A percentile compares a stretch with the other conserved stretches of the same genome.
Conservation (phyloP, 805 yeast genomes). For the Maudiozyma pseudohumilis region DNA sequence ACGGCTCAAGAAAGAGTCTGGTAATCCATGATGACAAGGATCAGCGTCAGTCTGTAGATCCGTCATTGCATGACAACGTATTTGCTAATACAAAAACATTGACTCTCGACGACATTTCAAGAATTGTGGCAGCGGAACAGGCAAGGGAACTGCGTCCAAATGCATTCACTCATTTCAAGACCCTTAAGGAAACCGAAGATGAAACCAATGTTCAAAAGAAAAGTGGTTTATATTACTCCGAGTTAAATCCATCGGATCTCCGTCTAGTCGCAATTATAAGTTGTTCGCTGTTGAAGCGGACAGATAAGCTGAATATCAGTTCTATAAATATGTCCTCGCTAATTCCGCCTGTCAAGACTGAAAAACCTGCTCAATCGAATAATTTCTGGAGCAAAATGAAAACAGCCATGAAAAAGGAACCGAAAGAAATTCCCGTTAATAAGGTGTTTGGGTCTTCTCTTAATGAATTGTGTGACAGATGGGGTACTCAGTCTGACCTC, state of each 20-base stretch:
- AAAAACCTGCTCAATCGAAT: constrained; percentile 2
- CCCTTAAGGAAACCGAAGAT: constrained; percentile 25
- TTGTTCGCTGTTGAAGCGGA: constrained; percentile 28
- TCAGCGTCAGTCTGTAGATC: neutral
- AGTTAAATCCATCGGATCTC: constrained; percentile 30
- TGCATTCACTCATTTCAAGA: constrained; percentile 74
- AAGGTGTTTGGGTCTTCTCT: constrained; percentile 75
- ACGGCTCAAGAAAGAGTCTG: constrained; percentile 22
- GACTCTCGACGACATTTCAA: constrained; percentile 90
- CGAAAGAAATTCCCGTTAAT: constrained; percentile 14
- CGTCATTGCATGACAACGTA: constrained; percentile 26
- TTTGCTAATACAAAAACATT: constrained; percentile 74
- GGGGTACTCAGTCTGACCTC: constrained; percentile 75
- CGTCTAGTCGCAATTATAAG: constrained; percentile 51
- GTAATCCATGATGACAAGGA: constrained; percentile 1
- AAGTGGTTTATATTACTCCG: constrained; percentile 49
- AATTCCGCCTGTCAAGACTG: constrained; percentile 2
- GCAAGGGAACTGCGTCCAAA: constrained; percentile 89
- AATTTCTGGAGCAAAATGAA: constrained; percentile 27
- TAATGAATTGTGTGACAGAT: constrained; percentile 51
- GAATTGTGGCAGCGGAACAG: constrained; percentile 95
- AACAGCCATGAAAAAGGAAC: constrained; percentile 20
- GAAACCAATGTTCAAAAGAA: constrained; percentile 13
- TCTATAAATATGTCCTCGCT: neutral
- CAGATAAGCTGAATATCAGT: constrained; percentile 14